These are phyloP conservation scores for Gossypium anomalum DNA, from an alignment of 345 rosid genomes.

Conservation along the genomic window DNA sequence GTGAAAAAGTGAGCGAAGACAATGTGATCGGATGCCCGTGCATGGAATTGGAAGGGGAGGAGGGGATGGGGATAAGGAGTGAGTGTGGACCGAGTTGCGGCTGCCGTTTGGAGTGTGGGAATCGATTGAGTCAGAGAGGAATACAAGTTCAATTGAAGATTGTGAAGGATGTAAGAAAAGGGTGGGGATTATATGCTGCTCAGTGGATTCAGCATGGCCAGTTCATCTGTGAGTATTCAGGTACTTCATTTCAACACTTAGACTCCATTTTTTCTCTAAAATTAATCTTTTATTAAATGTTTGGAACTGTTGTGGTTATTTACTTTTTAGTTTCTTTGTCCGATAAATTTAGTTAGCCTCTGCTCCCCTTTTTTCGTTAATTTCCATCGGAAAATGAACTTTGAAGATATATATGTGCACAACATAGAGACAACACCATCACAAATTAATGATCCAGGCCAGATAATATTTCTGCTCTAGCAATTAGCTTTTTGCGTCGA, in stretches of 20 bases:
- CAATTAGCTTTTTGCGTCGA: background rate
- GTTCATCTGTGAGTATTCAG: conserved; percentile 85
- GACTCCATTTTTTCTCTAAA: background rate
- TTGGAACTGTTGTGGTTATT: background rate
- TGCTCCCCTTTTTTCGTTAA: too few relatives aligned
- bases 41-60: conserved; percentile 22
- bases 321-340: background rate
- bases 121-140: conserved; percentile 63
- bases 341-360: background rate
- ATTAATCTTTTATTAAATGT: background rate
- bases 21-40: conserved; percentile 31
- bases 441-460: background rate
- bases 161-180: conserved; percentile 55
- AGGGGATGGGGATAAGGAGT: conserved; percentile 32
- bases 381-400: too few relatives aligned
- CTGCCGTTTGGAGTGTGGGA: conserved; percentile 55
- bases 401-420: background rate
- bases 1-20: conserved; percentile 32
- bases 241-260: conserved; percentile 22
- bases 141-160: conserved; percentile 55
- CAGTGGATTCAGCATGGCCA: conserved; percentile 58
- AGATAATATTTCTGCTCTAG: background rate
- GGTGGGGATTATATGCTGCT: conserved; percentile 77
- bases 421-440: background rate
- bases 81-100: conserved; percentile 74